These are phyloP conservation scores for Xylaria polymorpha DNA, from an alignment of 2,329 filamentous ascomycete genomes.

Conservation along the genomic window DNA sequence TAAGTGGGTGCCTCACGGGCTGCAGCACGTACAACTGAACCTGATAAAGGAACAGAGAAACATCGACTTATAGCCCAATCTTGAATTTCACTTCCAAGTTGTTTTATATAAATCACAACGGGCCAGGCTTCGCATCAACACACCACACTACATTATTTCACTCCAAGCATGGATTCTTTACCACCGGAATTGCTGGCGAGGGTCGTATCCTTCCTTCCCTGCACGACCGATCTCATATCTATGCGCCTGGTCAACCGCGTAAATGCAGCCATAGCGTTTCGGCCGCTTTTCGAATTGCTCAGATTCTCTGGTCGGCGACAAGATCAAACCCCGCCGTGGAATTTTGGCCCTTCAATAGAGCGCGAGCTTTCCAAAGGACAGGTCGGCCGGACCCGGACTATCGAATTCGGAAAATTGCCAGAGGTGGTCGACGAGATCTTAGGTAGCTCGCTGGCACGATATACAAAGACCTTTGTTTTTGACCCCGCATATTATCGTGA, in stretches of 20 bases:
- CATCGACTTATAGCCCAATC: no score
- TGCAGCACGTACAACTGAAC: no score
- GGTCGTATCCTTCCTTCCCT: slow-evolving; percentile 25
- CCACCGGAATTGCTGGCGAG: slow-evolving; percentile 28
- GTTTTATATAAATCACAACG: no score
- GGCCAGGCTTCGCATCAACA: background rate
- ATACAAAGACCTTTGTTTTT: slow-evolving; percentile 33
- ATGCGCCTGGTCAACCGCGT: slow-evolving; percentile 32
- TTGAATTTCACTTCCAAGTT: no score
- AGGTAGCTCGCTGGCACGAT: slow-evolving; percentile 19
- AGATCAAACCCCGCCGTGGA: slow-evolving; percentile 16
- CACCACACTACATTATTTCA: background rate
- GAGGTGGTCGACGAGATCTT: slow-evolving; percentile 36
- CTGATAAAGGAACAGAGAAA: no score
- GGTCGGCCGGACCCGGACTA: slow-evolving; percentile 25
- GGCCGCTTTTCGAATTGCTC: slow-evolving; percentile 34
- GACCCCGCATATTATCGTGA: slow-evolving; percentile 38
- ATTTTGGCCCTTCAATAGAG: slow-evolving; percentile 20
- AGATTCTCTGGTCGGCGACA: slow-evolving; percentile 32
- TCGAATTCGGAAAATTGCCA: slow-evolving; percentile 29
- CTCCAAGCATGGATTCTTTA: slow-evolving; percentile 29
- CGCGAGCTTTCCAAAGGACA: slow-evolving; percentile 6
- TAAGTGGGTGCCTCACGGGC: no score
- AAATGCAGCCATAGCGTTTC: slow-evolving; percentile 29
- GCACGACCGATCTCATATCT: slow-evolving; percentile 26